Conservation (phyloP, 2,329 filamentous ascomycete genomes). For the Cladophialophora chaetospira region DNA sequence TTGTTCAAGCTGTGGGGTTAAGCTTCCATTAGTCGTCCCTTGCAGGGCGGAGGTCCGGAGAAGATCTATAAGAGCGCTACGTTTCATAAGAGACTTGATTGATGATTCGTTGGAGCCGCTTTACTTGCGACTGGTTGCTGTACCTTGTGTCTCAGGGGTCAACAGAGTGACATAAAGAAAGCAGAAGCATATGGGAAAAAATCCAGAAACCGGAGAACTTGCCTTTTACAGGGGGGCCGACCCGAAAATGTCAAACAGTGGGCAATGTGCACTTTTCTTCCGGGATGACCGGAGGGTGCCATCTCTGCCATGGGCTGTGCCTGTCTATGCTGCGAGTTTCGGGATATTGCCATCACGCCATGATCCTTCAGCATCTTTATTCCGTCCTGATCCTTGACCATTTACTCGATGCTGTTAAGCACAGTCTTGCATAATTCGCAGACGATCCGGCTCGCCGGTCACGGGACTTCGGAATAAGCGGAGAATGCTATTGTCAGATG, state of each 20-base stretch:
- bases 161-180: too few relatives aligned
- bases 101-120: too few relatives aligned
- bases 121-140: too few relatives aligned
- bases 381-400: neutral
- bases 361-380: neutral
- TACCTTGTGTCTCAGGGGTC: too few relatives aligned
- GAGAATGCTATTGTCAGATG: neutral
- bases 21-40: neutral
- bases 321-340: too few relatives aligned
- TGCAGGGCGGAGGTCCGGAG: neutral
- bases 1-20: neutral
- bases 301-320: too few relatives aligned
- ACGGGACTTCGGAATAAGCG: slow-evolving; percentile 7
- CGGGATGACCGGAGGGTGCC: too few relatives aligned
- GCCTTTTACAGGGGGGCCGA: slow-evolving; percentile 11
- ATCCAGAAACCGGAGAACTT: slow-evolving; percentile 4
- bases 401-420: neutral
- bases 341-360: neutral
- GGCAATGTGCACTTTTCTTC: too few relatives aligned
- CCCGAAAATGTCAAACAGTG: too few relatives aligned
- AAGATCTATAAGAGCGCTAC: neutral
- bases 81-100: slow-evolving; percentile 1
- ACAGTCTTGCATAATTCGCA: neutral
- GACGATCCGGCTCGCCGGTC: neutral
- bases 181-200: neutral